Evolutionary conservation across 2,329 filamentous ascomycete species (phyloP).

Genomic region (Penicillium sp.): DNA sequence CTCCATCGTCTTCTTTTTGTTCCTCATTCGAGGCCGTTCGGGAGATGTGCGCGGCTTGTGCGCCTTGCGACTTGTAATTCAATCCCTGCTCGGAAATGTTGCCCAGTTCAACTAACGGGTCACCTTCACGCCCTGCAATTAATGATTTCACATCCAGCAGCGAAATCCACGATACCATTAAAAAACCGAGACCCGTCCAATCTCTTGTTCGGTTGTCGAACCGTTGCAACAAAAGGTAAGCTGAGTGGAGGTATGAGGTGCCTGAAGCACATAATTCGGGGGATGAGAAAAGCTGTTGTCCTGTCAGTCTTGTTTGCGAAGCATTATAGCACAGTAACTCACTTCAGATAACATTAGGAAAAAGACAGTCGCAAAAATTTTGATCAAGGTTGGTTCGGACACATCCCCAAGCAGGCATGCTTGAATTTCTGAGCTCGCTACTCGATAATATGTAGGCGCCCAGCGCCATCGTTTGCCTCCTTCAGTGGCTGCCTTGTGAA

Average conservation of each 20-base stretch:
- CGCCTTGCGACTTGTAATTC: background rate
- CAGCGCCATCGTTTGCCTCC: slow-evolving; percentile 29
- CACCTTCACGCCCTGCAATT: slow-evolving; percentile 37
- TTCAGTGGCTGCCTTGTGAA: slow-evolving; percentile 25
- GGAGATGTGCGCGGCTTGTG: background rate
- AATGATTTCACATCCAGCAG: slow-evolving; percentile 37
- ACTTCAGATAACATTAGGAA: slow-evolving; percentile 40
- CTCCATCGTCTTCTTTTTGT: slow-evolving; percentile 12
- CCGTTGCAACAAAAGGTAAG: slow-evolving; percentile 30
- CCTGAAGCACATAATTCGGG: slow-evolving; percentile 27
- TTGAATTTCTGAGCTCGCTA: slow-evolving; percentile 32
- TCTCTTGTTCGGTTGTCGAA: slow-evolving; percentile 27
- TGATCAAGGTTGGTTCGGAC: slow-evolving; percentile 23
- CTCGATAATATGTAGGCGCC: slow-evolving; percentile 32
- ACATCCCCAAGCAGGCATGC: slow-evolving; percentile 28
- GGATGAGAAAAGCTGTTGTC: slow-evolving; percentile 27
- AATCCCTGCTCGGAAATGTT: slow-evolving; percentile 17
- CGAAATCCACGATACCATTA: slow-evolving; percentile 35
- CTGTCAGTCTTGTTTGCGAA: background rate
- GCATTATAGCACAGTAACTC: background rate
- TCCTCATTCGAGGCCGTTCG: background rate
- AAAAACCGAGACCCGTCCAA: slow-evolving; percentile 30
- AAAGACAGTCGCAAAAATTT: slow-evolving; percentile 30
- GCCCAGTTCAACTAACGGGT: slow-evolving; percentile 31
- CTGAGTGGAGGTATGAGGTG: slow-evolving; percentile 33